Evolutionary conservation across 306 rosid species (phyloP), one percentile per base, ranked within the genome.

Genomic region (Crotalaria pallida): DNA sequence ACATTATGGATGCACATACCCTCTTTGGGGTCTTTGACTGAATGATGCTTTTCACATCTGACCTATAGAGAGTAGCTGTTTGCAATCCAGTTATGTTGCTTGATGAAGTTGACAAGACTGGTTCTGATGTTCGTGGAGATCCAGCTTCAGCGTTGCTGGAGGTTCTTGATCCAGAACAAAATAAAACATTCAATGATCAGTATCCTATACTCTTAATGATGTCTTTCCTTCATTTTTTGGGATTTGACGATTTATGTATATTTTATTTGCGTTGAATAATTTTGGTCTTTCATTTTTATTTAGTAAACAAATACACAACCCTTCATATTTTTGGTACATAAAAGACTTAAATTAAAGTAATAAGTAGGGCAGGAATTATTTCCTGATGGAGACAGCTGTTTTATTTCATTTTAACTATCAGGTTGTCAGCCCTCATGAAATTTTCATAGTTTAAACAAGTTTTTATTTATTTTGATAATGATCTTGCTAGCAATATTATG

Each of bases 161-260:
- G 86, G 99, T 95, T 83, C 99, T 95, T 79, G 99, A 95, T 79
- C 96, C 97, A 26, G 99, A 95, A 58, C 97, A 95, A 83, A 95
- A 95, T 80, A 83, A 82, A 77, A 82, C 93, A 40, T 95, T 95
- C 85, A 91, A 87, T 80, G 99, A 95, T 76, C 99, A 95, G 99
- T 95, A 95, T 95, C 99, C 97, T 89, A 55, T 66, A 77, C 67
- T 34, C 50, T 66, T 73, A 18, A 17, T 43, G 56, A 66, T 67
- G 11, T 51, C 5, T 51, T 13, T 52, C 23, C 58, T 31, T 58
- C 44, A 58, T 63, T 40, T 56, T 36, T 57, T 56, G 31, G 26
- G 52, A 56, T 41, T 68, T 31, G 31, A 71, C 34, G 23, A 66
- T n/a, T 33, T 33, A n/a, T 65, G 34, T 51, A 33, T 69, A 19